phyloP scores from a whole-genome alignment of 1,284 basidiomycete species.

The Pseudozyma hubeiensis region DNA sequence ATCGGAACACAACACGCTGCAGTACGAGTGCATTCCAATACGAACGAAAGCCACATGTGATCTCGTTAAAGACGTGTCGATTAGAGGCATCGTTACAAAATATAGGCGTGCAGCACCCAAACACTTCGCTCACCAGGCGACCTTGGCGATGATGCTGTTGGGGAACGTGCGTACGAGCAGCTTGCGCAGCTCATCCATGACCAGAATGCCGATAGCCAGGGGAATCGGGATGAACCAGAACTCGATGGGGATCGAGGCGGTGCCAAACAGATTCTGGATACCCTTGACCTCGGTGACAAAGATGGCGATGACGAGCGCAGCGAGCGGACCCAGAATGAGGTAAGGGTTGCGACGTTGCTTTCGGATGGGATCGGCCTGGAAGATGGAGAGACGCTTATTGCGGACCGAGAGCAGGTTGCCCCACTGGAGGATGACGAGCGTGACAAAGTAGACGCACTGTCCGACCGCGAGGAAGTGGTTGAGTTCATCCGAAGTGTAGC shows the following conservation, averaged over 20 bases:
- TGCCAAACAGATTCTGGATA: slow-evolving; percentile 42
- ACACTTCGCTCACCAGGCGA: slow-evolving; percentile 57
- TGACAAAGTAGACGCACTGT: slow-evolving; percentile 72
- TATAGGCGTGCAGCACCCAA: not conserved
- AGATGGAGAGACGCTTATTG: slow-evolving; percentile 71
- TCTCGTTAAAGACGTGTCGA: slow-evolving; percentile 1
- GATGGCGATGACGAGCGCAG: slow-evolving; percentile 53
- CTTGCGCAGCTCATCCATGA: slow-evolving; percentile 68
- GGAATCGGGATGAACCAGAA: slow-evolving; percentile 72
- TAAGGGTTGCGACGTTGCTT: slow-evolving; percentile 42
- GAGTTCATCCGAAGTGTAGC: slow-evolving; percentile 70
- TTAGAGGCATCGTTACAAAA: not conserved
- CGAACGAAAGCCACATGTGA: slow-evolving; percentile 1
- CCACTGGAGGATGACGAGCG: slow-evolving; percentile 78
- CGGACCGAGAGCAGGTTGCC: slow-evolving; percentile 70
- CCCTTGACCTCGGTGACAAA: slow-evolving; percentile 56
- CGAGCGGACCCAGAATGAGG: slow-evolving; percentile 47
- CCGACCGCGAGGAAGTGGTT: slow-evolving; percentile 69
- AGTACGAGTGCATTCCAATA: too few species aligned
- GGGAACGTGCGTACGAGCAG: slow-evolving; percentile 59
- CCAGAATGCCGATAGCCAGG: slow-evolving; percentile 69
- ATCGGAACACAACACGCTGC: too few species aligned
- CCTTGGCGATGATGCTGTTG: slow-evolving; percentile 58
- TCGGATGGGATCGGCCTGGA: slow-evolving; percentile 55
- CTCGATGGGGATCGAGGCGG: slow-evolving; percentile 71